Evolutionary conservation across 352 stramenopile species (phyloP).

Genomic region (Pythium apleroticum): DNA sequence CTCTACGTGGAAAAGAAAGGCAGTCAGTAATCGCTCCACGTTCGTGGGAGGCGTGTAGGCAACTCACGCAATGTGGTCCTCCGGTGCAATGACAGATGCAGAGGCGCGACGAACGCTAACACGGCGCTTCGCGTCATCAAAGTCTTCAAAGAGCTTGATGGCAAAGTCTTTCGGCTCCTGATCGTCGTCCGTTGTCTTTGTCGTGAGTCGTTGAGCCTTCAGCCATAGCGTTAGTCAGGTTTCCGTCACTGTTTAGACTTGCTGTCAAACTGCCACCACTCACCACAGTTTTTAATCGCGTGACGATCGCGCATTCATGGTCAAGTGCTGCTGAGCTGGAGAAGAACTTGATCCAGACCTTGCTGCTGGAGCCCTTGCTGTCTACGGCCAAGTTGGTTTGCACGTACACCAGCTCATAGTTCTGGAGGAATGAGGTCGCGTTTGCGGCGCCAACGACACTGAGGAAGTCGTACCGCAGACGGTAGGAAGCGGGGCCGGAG

Average conservation of each 20-base stretch:
- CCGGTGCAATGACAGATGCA: conserved; percentile 29
- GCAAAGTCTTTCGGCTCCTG: conserved; percentile 28
- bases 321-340: conserved; percentile 33
- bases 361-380: conserved; percentile 40
- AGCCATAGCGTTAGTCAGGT: background rate
- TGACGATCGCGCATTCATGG: conserved; percentile 44
- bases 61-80: conserved; percentile 56
- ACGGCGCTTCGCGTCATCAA: conserved; percentile 59
- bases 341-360: conserved; percentile 66
- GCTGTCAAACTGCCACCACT: conserved; percentile 8
- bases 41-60: background rate
- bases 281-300: conserved; percentile 44
- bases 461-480: conserved; percentile 65
- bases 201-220: conserved; percentile 10
- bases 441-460: conserved; percentile 23
- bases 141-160: conserved; percentile 38
- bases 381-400: conserved; percentile 62
- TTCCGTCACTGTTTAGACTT: background rate
- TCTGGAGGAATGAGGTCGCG: conserved; percentile 32
- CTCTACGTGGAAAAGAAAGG: conserved; percentile 26
- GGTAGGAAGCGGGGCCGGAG: conserved; percentile 60
- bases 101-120: conserved; percentile 35
- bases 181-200: background rate
- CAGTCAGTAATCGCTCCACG: background rate
- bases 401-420: conserved; percentile 38